Evolutionary conservation across 1,284 basidiomycete genomes (phyloP).

Genomic region (Ganoderma lucidum): DNA sequence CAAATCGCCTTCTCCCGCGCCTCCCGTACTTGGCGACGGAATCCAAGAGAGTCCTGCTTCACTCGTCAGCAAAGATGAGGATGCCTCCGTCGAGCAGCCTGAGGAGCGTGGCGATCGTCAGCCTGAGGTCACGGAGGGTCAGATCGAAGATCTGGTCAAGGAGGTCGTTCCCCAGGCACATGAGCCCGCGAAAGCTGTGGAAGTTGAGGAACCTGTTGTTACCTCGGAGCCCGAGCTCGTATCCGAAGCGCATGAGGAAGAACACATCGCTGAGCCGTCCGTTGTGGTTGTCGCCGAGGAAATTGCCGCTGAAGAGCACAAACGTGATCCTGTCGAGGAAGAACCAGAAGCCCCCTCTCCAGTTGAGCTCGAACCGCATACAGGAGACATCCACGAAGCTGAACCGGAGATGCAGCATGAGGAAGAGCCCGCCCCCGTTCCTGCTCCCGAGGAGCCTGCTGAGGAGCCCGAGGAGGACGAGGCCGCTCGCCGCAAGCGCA

Average conservation of each 20-base stretch:
- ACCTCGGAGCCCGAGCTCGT: neutral
- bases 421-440: neutral
- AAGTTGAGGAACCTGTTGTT: conserved; percentile 17
- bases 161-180: conserved; percentile 8
- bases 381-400: neutral
- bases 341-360: conserved; percentile 7
- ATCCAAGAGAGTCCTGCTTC: conserved; percentile 35
- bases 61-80: conserved; percentile 18
- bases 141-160: conserved; percentile 30
- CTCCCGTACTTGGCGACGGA: conserved; percentile 29
- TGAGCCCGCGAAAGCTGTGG: conserved; percentile 27
- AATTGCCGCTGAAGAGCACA: neutral
- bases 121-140: conserved; percentile 27
- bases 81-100: conserved; percentile 17
- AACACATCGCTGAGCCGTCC: conserved; percentile 11
- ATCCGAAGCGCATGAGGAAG: conserved; percentile 12
- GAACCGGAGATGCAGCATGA: conserved; percentile 1
- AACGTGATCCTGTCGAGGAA: neutral
- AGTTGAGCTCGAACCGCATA: conserved; percentile 4
- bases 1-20: conserved; percentile 49
- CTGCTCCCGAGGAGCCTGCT: conserved; percentile 17
- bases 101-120: conserved; percentile 30
- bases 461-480: conserved; percentile 47
- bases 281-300: conserved; percentile 25
- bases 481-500: conserved; percentile 57